Evolutionary conservation across 768 basidiomycete genomes (phyloP), one percentile per base, ranked within the genome.

Genomic region (Crassisporium funariophilum): DNA sequence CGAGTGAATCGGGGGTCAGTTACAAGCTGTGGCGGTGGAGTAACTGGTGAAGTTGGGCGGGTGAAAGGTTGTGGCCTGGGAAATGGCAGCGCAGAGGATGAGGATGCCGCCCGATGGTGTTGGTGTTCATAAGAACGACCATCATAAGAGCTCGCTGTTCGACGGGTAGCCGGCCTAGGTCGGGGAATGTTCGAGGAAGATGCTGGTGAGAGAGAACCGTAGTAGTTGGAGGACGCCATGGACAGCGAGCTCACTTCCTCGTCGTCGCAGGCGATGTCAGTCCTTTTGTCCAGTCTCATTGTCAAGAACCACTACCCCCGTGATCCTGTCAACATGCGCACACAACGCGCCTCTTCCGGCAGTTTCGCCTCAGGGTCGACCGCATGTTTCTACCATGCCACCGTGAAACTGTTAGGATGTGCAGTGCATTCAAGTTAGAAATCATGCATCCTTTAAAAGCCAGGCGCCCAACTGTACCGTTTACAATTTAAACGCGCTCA

Each of bases 1-100:
- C 66, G 62, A 39, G 72, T 71, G 50, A 76, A 72, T 29, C 69
- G 67, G 23, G 60, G 71, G 44, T 61, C 59, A 31, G 21, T 27
- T 19, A 41, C 16, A 13, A 33, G 36, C 1, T 25, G 44, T 15
- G 52, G 37, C 11, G 56, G 46, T 5, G 55, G 54, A 35, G 49
- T 55, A 35, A 48, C 40, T 11, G 46, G 41, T 35, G 52, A 40
- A 1, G 42, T 35, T 24, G 50, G 50, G 8, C 41, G 36, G 29
- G 47, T 35, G 16, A 52, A 46, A 19, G 46, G 39, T 44, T 47
- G 43, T 19, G 48, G 43, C 31, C 43, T 46, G 8, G 40, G 21
- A 24, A 53, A 40, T 20, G 56, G 48, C 46, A 59, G 36, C 17
- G 49, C 53, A 15, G 61, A 55, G 20, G 49, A 42, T 33, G 59